A percentile compares a stretch with the other conserved stretches of the same genome.
Evolutionary conservation across 2,329 filamentous ascomycete genomes (phyloP).

Genomic region (Epichloe coenophiala): DNA sequence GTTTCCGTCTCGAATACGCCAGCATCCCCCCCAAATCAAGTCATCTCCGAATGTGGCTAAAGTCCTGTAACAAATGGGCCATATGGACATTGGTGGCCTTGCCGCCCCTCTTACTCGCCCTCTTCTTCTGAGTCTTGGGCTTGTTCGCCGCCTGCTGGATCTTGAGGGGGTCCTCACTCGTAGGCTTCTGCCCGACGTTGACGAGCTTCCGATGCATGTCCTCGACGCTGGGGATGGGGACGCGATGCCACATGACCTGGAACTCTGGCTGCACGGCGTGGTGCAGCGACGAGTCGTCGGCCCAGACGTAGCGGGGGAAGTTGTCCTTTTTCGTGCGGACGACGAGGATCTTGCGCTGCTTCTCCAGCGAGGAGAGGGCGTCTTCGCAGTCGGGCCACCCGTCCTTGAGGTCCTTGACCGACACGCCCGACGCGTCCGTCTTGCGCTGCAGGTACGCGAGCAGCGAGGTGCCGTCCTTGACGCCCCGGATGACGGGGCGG

Average conservation of each 20-base stretch:
- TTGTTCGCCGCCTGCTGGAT: constrained; percentile 30
- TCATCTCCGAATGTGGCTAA: constrained; percentile 33
- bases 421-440: constrained; percentile 65
- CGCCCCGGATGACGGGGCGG: constrained; percentile 65
- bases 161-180: constrained; percentile 61
- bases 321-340: constrained; percentile 88
- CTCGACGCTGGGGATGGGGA: constrained; percentile 60
- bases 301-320: constrained; percentile 78
- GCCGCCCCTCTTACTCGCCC: constrained; percentile 49
- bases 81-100: constrained; percentile 86
- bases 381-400: constrained; percentile 82
- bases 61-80: constrained; percentile 68
- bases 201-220: constrained; percentile 67
- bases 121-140: constrained; percentile 62
- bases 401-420: constrained; percentile 85
- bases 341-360: constrained; percentile 67
- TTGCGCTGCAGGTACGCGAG: constrained; percentile 71
- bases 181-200: constrained; percentile 68
- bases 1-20: no score
- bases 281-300: constrained; percentile 67
- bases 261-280: constrained; percentile 73
- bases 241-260: constrained; percentile 67
- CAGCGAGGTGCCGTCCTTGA: constrained; percentile 64
- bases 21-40: background rate
- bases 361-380: constrained; percentile 65